These are phyloP conservation scores for Dendrocalamus latiflorus DNA, from an alignment of 202 grass and related monocot species.

Conservation along the genomic window DNA sequence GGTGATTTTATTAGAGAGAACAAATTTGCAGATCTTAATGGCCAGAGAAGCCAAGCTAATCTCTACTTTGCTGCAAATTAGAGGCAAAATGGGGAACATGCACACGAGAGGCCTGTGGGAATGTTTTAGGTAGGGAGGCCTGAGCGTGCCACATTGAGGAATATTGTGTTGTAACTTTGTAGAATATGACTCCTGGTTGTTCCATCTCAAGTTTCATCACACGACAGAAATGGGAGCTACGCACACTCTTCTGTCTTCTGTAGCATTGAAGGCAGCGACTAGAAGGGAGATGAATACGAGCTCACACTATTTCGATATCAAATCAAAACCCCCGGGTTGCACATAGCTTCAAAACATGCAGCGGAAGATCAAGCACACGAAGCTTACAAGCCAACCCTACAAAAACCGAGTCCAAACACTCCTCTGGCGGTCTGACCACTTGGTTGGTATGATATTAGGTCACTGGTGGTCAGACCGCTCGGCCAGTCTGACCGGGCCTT, in stretches of 20 bases:
- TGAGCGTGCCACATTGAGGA: neutral
- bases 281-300: too few relatives aligned
- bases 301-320: too few relatives aligned
- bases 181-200: neutral
- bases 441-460: too few relatives aligned
- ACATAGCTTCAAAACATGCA: too few relatives aligned
- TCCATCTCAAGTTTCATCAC: constrained; percentile 18
- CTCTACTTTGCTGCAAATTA: neutral
- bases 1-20: neutral
- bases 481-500: too few relatives aligned
- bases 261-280: too few relatives aligned
- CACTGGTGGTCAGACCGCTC: too few relatives aligned
- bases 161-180: neutral
- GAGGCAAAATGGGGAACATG: neutral
- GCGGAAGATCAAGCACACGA: too few relatives aligned
- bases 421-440: too few relatives aligned
- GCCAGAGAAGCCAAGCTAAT: neutral
- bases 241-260: neutral
- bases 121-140: neutral
- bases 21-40: neutral
- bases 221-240: neutral
- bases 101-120: neutral
- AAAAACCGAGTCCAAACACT: too few relatives aligned
- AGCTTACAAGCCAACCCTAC: too few relatives aligned
- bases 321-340: too few relatives aligned